Conservation (phyloP, 805 yeast species). For the Wickerhamomyces rabaulensis region DNA sequence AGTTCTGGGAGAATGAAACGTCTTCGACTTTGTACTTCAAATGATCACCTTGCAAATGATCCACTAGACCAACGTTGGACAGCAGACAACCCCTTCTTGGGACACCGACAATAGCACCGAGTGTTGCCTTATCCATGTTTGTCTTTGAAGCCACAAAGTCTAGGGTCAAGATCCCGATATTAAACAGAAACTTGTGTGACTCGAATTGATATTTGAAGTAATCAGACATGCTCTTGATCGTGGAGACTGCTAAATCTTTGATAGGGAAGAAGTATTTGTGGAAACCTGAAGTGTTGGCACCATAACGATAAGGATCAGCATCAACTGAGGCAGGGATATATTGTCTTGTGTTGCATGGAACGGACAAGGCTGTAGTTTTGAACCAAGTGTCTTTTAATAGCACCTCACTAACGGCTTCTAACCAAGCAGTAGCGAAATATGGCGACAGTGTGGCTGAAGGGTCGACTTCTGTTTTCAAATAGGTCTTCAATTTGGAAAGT, state of each 20-base stretch:
- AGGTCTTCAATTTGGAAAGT: neutral
- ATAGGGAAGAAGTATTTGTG: constrained; percentile 12
- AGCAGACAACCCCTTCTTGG: constrained; percentile 11
- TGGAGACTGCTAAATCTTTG: constrained; percentile 1
- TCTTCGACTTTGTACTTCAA: constrained; percentile 10
- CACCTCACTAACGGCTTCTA: constrained; percentile 10
- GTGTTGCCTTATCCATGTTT: constrained; percentile 13
- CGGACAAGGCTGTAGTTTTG: constrained; percentile 11
- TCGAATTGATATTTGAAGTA: constrained; percentile 6
- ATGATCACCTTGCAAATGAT: neutral
- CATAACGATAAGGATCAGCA: constrained; percentile 12
- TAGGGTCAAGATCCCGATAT: constrained; percentile 16
- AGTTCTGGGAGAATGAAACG: constrained; percentile 9
- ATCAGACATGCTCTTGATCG: constrained; percentile 5
- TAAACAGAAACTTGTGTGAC: constrained; percentile 7
- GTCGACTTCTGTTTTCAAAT: neutral
- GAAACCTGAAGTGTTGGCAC: constrained; percentile 16
- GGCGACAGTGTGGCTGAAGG: constrained; percentile 15
- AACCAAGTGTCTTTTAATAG: constrained; percentile 2
- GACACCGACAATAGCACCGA: constrained; percentile 5
- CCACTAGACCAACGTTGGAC: constrained; percentile 19
- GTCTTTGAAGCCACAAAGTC: constrained; percentile 1
- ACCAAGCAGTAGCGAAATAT: constrained; percentile 14
- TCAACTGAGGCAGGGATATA: constrained; percentile 6
- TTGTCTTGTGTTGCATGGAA: constrained; percentile 18